Percentiles rank a stretch among this genome's conserved stretches.
These are phyloP conservation scores for Rhodotorula paludigena DNA, from an alignment of 768 basidiomycete genomes.

Conservation along the genomic window DNA sequence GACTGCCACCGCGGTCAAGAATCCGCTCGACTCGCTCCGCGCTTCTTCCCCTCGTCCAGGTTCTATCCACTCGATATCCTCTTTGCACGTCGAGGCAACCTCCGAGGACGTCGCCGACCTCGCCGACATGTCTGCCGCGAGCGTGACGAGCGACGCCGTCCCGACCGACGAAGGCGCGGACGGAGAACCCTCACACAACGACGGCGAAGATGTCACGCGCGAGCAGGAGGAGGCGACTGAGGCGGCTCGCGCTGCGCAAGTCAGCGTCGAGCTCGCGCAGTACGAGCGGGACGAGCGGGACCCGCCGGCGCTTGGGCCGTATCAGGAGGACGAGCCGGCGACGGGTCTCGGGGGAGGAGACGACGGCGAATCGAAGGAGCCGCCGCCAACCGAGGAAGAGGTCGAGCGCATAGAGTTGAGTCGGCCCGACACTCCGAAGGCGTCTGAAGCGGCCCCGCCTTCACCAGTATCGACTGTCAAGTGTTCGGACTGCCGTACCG, in stretches of 20 bases:
- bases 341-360: neutral
- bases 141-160: neutral
- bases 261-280: slow-evolving; percentile 5
- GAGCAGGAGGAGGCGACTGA: neutral
- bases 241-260: slow-evolving; percentile 1
- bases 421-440: slow-evolving; percentile 6
- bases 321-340: slow-evolving; percentile 2
- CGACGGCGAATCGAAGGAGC: slow-evolving; percentile 9
- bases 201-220: neutral
- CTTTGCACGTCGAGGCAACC: slow-evolving; percentile 22
- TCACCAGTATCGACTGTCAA: slow-evolving; percentile 17
- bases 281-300: slow-evolving; percentile 25
- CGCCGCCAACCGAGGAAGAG: neutral
- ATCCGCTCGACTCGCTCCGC: slow-evolving; percentile 6
- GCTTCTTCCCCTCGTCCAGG: slow-evolving; percentile 5
- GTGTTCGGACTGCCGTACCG: slow-evolving; percentile 24
- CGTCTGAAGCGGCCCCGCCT: neutral
- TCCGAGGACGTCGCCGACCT: slow-evolving; percentile 25
- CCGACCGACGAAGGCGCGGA: neutral
- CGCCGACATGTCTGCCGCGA: neutral
- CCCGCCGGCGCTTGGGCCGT: slow-evolving; percentile 11
- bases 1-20: neutral
- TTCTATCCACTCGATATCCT: slow-evolving; percentile 21
- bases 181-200: neutral
- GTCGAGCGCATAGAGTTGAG: no score